Percentiles rank a stretch among this genome's conserved stretches.
Conservation (phyloP, 805 yeast genomes). For the Sugiyamaella smithiae region DNA sequence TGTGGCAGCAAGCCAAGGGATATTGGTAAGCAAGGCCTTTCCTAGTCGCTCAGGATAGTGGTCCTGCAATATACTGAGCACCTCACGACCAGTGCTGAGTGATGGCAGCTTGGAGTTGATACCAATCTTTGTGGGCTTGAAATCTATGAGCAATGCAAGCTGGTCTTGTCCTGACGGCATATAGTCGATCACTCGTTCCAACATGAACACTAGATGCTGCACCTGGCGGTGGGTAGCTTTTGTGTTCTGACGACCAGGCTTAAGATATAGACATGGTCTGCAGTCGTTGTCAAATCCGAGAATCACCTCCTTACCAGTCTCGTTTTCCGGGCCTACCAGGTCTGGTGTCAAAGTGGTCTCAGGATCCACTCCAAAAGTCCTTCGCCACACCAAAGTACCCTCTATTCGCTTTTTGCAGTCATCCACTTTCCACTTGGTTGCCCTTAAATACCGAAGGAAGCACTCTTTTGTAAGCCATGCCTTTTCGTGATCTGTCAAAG, state of each 20-base stretch:
- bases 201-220: slow-evolving; percentile 90
- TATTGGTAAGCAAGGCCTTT: slow-evolving; percentile 83
- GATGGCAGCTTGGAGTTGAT: slow-evolving; percentile 79
- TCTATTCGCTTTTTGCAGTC: slow-evolving; percentile 74
- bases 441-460: slow-evolving; percentile 82
- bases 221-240: slow-evolving; percentile 87
- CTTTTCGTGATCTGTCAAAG: slow-evolving; percentile 55
- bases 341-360: slow-evolving; percentile 33
- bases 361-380: slow-evolving; percentile 77
- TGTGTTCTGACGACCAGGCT: slow-evolving; percentile 95
- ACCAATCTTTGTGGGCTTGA: slow-evolving; percentile 65
- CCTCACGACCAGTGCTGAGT: slow-evolving; percentile 83
- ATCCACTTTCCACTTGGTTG: slow-evolving; percentile 81
- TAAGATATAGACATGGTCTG: slow-evolving; percentile 88
- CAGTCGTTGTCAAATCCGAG: slow-evolving; percentile 86
- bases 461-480: slow-evolving; percentile 96
- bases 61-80: slow-evolving; percentile 86
- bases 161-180: slow-evolving; percentile 98
- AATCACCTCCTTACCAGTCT: slow-evolving; percentile 88
- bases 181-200: slow-evolving; percentile 87
- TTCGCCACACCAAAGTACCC: slow-evolving; percentile 85
- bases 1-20: slow-evolving; percentile 92
- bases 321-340: slow-evolving; percentile 59
- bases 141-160: slow-evolving; percentile 85
- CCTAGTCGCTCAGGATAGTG: slow-evolving; percentile 98